Percentiles rank a stretch among this genome's conserved stretches.
phyloP scores from a whole-genome alignment of 805 yeast species.

The Lipomyces orientalis region DNA sequence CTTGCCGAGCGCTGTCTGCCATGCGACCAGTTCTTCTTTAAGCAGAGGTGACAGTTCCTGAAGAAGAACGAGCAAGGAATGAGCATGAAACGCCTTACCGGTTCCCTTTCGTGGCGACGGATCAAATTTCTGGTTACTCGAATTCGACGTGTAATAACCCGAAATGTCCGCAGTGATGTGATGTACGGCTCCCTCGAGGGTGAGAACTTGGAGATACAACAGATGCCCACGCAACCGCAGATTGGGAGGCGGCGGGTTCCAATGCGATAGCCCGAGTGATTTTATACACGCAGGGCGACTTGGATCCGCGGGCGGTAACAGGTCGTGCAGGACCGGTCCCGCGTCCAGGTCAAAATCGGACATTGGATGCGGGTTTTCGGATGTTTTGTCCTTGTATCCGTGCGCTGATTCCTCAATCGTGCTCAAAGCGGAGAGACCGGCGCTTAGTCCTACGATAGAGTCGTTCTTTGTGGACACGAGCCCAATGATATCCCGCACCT shows the following conservation, averaged over 20 bases:
- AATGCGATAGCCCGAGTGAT: constrained; percentile 73
- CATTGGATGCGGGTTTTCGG: constrained; percentile 39
- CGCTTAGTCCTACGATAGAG: constrained; percentile 47
- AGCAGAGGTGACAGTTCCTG: constrained; percentile 70
- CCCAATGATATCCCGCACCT: constrained; percentile 66
- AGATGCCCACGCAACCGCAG: constrained; percentile 75
- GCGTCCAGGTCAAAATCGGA: constrained; percentile 37
- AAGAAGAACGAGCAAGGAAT: constrained; percentile 66
- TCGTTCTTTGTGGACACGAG: constrained; percentile 50
- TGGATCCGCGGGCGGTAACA: constrained; percentile 20
- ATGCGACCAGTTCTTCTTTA: constrained; percentile 55
- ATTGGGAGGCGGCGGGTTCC: constrained; percentile 82
- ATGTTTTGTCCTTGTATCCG: constrained; percentile 32
- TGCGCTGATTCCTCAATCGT: constrained; percentile 28
- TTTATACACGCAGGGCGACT: constrained; percentile 45
- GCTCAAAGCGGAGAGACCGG: constrained; percentile 59
- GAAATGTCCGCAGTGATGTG: constrained; percentile 78
- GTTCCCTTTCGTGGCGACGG: constrained; percentile 53
- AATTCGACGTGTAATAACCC: constrained; percentile 81
- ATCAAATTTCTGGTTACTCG: constrained; percentile 71
- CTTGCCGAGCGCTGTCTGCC: constrained; percentile 50
- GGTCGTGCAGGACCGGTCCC: constrained; percentile 12
- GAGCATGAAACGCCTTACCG: constrained; percentile 38
- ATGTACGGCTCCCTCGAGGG: constrained; percentile 79
- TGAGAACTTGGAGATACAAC: constrained; percentile 72